Evolutionary conservation across 2,329 filamentous ascomycete species (phyloP).

Genomic region (Zelopaecilomyces penicillatus): DNA sequence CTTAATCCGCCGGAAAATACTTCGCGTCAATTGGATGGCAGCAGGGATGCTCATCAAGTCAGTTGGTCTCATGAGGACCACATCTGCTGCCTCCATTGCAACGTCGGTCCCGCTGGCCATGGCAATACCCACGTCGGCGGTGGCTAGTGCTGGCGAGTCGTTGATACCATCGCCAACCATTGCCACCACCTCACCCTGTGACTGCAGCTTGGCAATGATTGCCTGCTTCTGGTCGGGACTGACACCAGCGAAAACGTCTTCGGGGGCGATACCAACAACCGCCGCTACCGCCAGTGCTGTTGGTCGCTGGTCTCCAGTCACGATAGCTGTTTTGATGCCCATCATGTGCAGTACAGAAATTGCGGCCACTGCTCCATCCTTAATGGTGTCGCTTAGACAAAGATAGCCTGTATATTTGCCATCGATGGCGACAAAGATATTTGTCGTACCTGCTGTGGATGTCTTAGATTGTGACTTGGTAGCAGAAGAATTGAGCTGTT

Average conservation of each 20-base stretch:
- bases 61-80: slow-evolving; percentile 89
- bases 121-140: slow-evolving; percentile 86
- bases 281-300: slow-evolving; percentile 78
- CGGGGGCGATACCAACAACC: slow-evolving; percentile 68
- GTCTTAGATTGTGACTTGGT: slow-evolving; percentile 21
- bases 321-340: slow-evolving; percentile 80
- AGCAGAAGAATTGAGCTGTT: slow-evolving; percentile 44
- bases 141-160: slow-evolving; percentile 89
- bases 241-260: slow-evolving; percentile 77
- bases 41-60: slow-evolving; percentile 91
- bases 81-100: slow-evolving; percentile 92
- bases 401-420: slow-evolving; percentile 72
- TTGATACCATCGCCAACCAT: slow-evolving; percentile 99
- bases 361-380: slow-evolving; percentile 72
- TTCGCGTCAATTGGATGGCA: slow-evolving; percentile 68
- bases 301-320: slow-evolving; percentile 83
- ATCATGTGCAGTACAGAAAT: slow-evolving; percentile 76
- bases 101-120: slow-evolving; percentile 91
- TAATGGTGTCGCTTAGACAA: slow-evolving; percentile 82
- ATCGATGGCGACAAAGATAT: slow-evolving; percentile 86
- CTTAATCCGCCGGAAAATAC: slow-evolving; percentile 89
- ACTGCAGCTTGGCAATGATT: slow-evolving; percentile 72
- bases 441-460: slow-evolving; percentile 60
- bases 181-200: slow-evolving; percentile 67
- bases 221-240: slow-evolving; percentile 85